Percentiles rank a stretch among this genome's conserved stretches.
Evolutionary conservation across 805 yeast genomes (phyloP).

Genomic region (Teunomyces kruisii): DNA sequence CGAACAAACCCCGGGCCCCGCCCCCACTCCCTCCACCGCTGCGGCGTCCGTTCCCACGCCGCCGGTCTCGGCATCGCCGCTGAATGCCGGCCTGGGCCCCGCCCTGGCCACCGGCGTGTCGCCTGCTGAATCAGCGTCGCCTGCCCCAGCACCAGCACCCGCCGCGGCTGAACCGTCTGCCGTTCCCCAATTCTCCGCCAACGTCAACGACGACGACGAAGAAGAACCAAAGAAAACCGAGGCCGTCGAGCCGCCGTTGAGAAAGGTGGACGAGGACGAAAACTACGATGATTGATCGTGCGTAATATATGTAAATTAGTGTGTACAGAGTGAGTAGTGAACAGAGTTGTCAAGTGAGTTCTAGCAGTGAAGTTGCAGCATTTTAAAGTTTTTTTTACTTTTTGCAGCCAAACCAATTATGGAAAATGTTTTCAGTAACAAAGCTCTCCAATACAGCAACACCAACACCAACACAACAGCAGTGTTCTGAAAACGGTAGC

Average conservation of each 20-base stretch:
- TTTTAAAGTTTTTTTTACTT: background rate
- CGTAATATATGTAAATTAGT: constrained; percentile 3
- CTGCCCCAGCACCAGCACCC: constrained; percentile 4
- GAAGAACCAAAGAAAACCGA: constrained; percentile 26
- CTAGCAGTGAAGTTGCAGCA: no score
- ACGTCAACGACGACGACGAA: constrained; percentile 28
- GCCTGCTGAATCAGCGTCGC: background rate
- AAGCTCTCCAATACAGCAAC: no score
- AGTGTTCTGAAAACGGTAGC: no score
- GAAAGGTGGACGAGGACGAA: constrained; percentile 47
- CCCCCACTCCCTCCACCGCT: no score
- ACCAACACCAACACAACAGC: no score
- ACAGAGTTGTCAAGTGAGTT: no score
- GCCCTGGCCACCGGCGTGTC: background rate
- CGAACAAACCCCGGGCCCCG: background rate
- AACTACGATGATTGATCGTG: constrained; percentile 43
- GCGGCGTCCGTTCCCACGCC: constrained; percentile 7
- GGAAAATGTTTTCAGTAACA: no score
- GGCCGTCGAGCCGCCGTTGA: constrained; percentile 44
- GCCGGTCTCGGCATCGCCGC: constrained; percentile 7
- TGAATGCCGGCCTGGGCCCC: background rate
- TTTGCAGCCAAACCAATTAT: no score
- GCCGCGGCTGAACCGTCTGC: background rate
- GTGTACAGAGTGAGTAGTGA: background rate
- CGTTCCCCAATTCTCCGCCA: constrained; percentile 19